These are phyloP conservation scores for Coemansia sp. DNA, from an alignment of 192 early-diverging fungal species.

Conservation along the genomic window DNA sequence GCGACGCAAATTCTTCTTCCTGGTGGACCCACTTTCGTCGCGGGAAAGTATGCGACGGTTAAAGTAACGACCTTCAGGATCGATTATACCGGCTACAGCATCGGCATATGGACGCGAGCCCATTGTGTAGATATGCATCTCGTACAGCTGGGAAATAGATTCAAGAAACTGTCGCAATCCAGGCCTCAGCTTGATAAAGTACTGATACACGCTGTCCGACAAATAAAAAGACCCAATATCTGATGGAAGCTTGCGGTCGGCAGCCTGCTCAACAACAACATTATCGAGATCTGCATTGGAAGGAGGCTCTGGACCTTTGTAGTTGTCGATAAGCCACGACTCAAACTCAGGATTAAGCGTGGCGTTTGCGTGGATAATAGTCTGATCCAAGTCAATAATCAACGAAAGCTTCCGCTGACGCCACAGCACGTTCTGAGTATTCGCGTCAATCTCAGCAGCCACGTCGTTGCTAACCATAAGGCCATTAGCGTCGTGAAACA, in stretches of 20 bases:
- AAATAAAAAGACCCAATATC: slow-evolving; percentile 79
- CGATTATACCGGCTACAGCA: slow-evolving; percentile 81
- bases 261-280: slow-evolving; percentile 2
- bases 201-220: slow-evolving; percentile 62
- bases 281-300: slow-evolving; percentile 3
- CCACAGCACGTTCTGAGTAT: slow-evolving; percentile 57
- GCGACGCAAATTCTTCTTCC: slow-evolving; percentile 75
- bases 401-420: slow-evolving; percentile 73
- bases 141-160: slow-evolving; percentile 68
- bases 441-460: slow-evolving; percentile 17
- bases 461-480: slow-evolving; percentile 63
- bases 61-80: slow-evolving; percentile 78
- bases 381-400: slow-evolving; percentile 97
- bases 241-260: slow-evolving; percentile 29
- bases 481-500: slow-evolving; percentile 72
- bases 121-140: slow-evolving; percentile 99
- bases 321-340: slow-evolving; percentile 42
- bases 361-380: slow-evolving; percentile 85
- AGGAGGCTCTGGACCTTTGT: slow-evolving; percentile 23
- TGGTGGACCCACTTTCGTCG: slow-evolving; percentile 86
- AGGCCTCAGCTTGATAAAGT: slow-evolving; percentile 89
- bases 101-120: slow-evolving; percentile 92
- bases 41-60: slow-evolving; percentile 87
- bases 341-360: slow-evolving; percentile 34
- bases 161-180: slow-evolving; percentile 76